Evolutionary conservation across 2,329 filamentous ascomycete species (phyloP).

Genomic region (Camillea tinctor): DNA sequence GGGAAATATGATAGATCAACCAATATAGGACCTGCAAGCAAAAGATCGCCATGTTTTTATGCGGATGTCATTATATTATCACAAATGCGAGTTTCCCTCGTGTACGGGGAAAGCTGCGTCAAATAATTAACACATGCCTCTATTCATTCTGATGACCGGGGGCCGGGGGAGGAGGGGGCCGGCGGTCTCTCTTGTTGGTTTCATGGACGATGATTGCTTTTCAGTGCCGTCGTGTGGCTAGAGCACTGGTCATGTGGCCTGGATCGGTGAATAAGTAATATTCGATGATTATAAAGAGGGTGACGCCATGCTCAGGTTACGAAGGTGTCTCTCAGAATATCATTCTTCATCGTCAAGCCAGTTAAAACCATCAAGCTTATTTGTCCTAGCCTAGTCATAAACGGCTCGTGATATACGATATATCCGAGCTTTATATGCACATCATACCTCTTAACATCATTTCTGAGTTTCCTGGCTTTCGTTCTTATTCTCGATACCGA

Average conservation of each 20-base stretch:
- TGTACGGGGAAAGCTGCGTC: slow-evolving; percentile 27
- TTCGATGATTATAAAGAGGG: not conserved
- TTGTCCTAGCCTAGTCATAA: not conserved
- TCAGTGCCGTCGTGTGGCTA: not conserved
- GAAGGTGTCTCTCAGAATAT: not conserved
- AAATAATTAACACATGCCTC: slow-evolving; percentile 4
- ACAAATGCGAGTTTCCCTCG: slow-evolving; percentile 25
- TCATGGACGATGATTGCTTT: not conserved
- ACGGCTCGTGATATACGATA: not conserved
- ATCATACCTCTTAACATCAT: too few species aligned
- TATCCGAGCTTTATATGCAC: not conserved
- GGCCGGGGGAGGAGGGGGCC: too few species aligned
- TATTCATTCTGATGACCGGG: not conserved
- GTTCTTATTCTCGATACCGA: too few species aligned
- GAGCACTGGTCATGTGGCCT: not conserved
- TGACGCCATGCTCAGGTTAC: not conserved
- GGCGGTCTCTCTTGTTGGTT: not conserved
- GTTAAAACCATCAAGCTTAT: not conserved
- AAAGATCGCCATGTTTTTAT: slow-evolving; percentile 14
- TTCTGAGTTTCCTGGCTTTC: too few species aligned
- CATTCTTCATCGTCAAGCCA: not conserved
- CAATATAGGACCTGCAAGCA: slow-evolving; percentile 4
- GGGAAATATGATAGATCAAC: slow-evolving; percentile 28
- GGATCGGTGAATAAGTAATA: not conserved
- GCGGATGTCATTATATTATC: slow-evolving; percentile 15